phyloP scores from a whole-genome alignment of 2,329 filamentous ascomycete genomes.

The Scedosporium apiospermum region DNA sequence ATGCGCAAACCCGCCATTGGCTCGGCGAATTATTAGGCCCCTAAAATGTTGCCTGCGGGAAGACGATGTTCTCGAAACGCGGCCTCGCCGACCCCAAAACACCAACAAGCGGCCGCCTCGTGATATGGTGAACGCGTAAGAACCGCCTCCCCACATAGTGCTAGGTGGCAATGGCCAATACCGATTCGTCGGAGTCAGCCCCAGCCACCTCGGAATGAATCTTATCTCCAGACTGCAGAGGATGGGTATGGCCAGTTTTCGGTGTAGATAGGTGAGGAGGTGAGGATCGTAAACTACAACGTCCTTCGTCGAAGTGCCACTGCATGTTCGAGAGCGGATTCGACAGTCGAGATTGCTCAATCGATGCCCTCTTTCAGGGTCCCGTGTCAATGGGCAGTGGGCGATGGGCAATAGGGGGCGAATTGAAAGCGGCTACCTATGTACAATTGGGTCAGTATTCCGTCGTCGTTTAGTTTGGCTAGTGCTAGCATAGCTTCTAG shows the following conservation, averaged over 20 bases:
- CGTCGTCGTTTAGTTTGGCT: background rate
- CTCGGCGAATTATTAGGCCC: background rate
- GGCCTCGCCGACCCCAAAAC: background rate
- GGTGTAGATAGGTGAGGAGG: no score
- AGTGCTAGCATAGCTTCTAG: background rate
- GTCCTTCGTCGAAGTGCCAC: no score
- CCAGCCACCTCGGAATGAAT: constrained; percentile 4
- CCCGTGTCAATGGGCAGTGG: no score
- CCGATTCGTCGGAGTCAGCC: background rate
- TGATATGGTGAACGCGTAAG: background rate
- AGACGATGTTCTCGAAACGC: background rate
- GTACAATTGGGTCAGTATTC: no score
- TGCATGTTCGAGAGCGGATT: no score
- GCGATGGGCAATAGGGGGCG: background rate
- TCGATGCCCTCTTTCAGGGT: no score
- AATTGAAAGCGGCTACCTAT: background rate
- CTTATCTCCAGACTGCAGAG: background rate
- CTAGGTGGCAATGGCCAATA: background rate
- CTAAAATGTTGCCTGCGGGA: constrained; percentile 1
- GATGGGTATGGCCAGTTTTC: no score
- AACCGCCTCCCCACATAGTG: background rate
- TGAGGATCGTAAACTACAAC: no score
- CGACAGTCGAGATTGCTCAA: no score
- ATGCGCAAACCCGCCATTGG: background rate
- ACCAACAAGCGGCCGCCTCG: background rate